Conservation (phyloP, 2,329 filamentous ascomycete species). For the Purpureocillium takamizusanense region DNA sequence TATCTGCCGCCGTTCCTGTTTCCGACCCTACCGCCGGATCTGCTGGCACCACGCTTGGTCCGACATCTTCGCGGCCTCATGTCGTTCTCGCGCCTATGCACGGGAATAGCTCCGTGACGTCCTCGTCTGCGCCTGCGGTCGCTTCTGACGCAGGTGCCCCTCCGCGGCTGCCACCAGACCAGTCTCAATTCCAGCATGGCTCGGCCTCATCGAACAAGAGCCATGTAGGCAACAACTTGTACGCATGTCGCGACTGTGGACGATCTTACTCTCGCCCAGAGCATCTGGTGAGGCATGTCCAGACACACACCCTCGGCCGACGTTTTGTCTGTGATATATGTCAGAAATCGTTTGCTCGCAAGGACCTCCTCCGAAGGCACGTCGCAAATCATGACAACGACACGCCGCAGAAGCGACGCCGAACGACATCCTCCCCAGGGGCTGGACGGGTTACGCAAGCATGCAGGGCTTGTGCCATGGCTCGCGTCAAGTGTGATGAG, state of each 20-base stretch:
- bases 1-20: background rate
- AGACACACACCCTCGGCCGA: constrained; percentile 40
- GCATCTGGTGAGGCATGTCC: constrained; percentile 42
- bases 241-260: constrained; percentile 43
- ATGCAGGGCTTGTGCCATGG: constrained; percentile 40
- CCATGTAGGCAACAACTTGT: constrained; percentile 24
- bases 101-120: too few species aligned
- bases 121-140: background rate
- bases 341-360: constrained; percentile 43
- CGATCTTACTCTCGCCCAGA: constrained; percentile 43
- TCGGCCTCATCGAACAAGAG: constrained; percentile 4
- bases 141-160: background rate
- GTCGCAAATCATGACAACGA: constrained; percentile 42
- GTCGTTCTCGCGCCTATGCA: too few species aligned
- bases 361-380: constrained; percentile 44
- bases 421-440: constrained; percentile 33
- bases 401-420: constrained; percentile 36
- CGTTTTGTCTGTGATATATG: constrained; percentile 41
- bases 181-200: background rate
- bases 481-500: constrained; percentile 47
- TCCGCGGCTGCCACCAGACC: background rate
- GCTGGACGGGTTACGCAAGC: constrained; percentile 43
- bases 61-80: too few species aligned
- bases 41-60: too few species aligned
- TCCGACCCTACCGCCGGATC: background rate